A percentile compares a stretch with the other conserved stretches of the same genome.
Conservation (phyloP, 148 eudicot species). For the Vaccinium myrtillus region DNA sequence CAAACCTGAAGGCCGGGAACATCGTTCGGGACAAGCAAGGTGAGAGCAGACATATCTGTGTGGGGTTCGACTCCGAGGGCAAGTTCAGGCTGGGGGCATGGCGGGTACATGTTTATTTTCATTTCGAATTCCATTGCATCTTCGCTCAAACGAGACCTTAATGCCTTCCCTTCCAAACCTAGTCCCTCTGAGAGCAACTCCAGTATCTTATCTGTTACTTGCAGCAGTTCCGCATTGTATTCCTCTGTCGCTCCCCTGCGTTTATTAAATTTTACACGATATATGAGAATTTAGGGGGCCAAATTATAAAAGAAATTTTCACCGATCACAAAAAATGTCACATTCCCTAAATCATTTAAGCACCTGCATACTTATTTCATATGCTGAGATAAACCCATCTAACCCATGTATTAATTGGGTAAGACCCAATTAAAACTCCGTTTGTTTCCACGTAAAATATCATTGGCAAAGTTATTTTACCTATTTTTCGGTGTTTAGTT, state of each 20-base stretch:
- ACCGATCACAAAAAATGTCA: no score
- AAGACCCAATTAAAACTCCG: no score
- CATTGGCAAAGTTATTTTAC: no score
- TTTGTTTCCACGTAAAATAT: no score
- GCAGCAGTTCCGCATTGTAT: slow-evolving; percentile 29
- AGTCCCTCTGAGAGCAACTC: slow-evolving; percentile 39
- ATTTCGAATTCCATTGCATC: slow-evolving; percentile 40
- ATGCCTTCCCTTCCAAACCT: slow-evolving; percentile 25
- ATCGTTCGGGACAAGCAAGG: slow-evolving; percentile 40
- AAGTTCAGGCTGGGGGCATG: slow-evolving; percentile 48
- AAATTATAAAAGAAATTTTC: no score
- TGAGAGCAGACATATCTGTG: slow-evolving; percentile 51
- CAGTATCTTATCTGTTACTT: slow-evolving; percentile 29
- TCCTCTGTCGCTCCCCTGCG: slow-evolving; percentile 41
- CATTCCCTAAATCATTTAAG: no score
- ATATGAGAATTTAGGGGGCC: not conserved
- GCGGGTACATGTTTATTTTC: slow-evolving; percentile 59
- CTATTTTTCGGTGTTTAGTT: no score
- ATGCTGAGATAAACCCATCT: no score
- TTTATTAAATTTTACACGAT: not conserved
- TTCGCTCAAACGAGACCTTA: slow-evolving; percentile 30
- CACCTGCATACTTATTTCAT: no score
- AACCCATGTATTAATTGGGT: no score
- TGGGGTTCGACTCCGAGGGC: slow-evolving; percentile 51
- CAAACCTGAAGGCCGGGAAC: slow-evolving; percentile 53